Conservation (phyloP, 768 basidiomycete genomes). For the Holtermanniella nyarrowii region DNA sequence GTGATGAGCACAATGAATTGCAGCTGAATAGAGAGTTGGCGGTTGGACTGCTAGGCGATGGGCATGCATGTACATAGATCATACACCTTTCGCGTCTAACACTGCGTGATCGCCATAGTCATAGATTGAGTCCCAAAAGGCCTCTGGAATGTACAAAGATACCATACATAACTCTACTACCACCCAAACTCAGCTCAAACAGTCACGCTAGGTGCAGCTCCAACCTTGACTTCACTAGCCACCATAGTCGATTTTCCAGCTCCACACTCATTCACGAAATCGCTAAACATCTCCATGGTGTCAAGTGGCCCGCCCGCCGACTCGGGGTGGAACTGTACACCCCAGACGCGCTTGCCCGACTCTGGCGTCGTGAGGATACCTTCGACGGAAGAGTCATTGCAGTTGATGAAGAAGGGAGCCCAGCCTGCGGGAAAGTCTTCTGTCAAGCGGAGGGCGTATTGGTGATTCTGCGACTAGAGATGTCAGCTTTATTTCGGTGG, state of each 20-base stretch:
- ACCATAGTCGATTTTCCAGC: constrained; percentile 22
- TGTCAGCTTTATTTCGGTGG: not conserved
- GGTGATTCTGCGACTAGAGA: constrained; percentile 60
- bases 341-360: constrained; percentile 88
- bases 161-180: too few species aligned
- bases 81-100: too few species aligned
- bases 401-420: constrained; percentile 99
- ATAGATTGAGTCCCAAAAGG: too few species aligned
- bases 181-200: too few species aligned
- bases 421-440: constrained; percentile 94
- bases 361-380: constrained; percentile 89
- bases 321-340: constrained; percentile 99
- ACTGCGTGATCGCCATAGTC: too few species aligned
- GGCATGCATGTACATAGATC: too few species aligned
- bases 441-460: constrained; percentile 86
- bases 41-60: too few species aligned
- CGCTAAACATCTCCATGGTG: constrained; percentile 97
- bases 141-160: too few species aligned
- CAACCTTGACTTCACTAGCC: constrained; percentile 25
- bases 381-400: constrained; percentile 96
- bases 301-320: constrained; percentile 96
- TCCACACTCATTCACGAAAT: constrained; percentile 69
- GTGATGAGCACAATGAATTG: too few species aligned
- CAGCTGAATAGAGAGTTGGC: too few species aligned
- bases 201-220: too few species aligned